Evolutionary conservation across 805 yeast genomes (phyloP), one percentile per base, ranked within the genome.

Genomic region (Diddensiella santjacobensis): DNA sequence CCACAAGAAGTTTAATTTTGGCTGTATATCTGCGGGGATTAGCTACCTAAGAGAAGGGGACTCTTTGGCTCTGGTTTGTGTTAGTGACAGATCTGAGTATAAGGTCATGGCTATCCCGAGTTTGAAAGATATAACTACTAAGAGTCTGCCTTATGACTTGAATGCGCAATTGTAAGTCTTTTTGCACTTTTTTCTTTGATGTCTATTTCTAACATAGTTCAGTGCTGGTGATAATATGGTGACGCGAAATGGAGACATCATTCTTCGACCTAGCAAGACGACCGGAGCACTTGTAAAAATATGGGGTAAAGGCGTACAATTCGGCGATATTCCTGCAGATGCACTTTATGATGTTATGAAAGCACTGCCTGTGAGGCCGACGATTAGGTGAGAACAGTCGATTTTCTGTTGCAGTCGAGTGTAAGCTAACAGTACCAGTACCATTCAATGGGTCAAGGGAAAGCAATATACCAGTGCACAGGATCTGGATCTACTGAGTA

Each of bases 371-470:
- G 77, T 79, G 26, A 74, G 98, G 42, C 99, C 99, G 2, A 73
- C 79, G 3, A 79, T 87, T 3, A 18, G 31, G 46, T 42, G 31
- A 8, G 31, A 26, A 26, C 11, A 41, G 40, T 67, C 90, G 35
- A n/a, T n/a, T n/a, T n/a, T n/a, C n/a, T n/a, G n/a, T n/a, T n/a
- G n/a, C n/a, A n/a, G n/a, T n/a, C n/a, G n/a, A n/a, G n/a, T n/a
- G n/a, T n/a, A n/a, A n/a, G n/a, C n/a, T 89, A 83, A 67, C 83
- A 85, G 58, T 8, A 79, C 87, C 4, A 79, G 88, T 31, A 78
- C 93, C 0, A 71, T 86, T 39, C 91, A 84, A 64, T 86, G 96
- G 93, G 87, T 93, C 4, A 79, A 83, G 55, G 96, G 96, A 2
- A 70, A 84, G 0, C 79, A 79, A 17, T 73, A 75, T 52, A 74